A percentile compares a stretch with the other conserved stretches of the same genome.
These are phyloP conservation scores for Gleditsia sinensis DNA, from an alignment of 306 rosid genomes.

Conservation along the genomic window DNA sequence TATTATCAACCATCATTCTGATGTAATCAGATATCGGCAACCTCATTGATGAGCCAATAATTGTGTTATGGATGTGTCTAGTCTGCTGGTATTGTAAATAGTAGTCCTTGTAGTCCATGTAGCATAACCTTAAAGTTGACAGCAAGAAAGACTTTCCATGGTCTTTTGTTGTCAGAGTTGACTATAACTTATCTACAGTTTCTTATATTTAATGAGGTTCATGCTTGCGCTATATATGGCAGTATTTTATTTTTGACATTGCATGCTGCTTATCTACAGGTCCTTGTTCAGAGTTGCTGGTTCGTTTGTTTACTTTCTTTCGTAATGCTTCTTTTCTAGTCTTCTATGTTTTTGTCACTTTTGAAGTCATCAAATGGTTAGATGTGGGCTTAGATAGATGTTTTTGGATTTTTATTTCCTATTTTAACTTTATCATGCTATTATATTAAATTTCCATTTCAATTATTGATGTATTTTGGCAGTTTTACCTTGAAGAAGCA, in stretches of 20 bases:
- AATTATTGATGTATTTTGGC: constrained; percentile 34
- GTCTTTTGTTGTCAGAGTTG: constrained; percentile 1
- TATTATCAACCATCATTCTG: constrained; percentile 29
- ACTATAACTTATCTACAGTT: not conserved
- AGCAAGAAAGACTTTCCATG: constrained; percentile 8
- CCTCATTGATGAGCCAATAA: not conserved
- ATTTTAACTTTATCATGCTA: not conserved
- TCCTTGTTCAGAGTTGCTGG: not conserved
- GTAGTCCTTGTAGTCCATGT: constrained; percentile 12
- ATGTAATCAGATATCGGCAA: not conserved
- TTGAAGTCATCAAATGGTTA: constrained; percentile 16
- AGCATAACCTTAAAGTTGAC: constrained; percentile 30
- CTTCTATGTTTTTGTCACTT: not conserved
- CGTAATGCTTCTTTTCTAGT: constrained; percentile 2
- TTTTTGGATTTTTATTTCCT: constrained; percentile 4
- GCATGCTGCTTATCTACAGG: not conserved
- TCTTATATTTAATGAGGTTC: not conserved
- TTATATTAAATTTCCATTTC: not conserved
- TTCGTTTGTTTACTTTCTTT: not conserved
- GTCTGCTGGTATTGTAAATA: constrained; percentile 1
- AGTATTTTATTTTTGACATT: not conserved
- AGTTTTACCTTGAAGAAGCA: constrained; percentile 93
- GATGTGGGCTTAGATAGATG: not conserved
- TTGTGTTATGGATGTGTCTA: not conserved
- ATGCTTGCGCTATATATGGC: not conserved